phyloP scores from a whole-genome alignment of 331 rosid genomes.

The Erythrophleum ivorense region DNA sequence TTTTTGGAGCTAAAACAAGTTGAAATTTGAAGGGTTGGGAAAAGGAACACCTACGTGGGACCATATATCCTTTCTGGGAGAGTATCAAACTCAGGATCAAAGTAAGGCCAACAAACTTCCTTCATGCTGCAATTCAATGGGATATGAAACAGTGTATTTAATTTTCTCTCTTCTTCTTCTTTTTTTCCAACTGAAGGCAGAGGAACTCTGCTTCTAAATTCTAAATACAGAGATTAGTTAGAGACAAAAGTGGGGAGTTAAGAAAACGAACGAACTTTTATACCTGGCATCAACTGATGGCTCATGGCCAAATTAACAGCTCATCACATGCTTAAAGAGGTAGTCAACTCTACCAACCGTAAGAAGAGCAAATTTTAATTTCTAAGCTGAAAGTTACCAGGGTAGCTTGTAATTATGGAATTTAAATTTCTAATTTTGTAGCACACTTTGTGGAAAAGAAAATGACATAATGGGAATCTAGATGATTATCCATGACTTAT shows the following conservation, averaged over 20 bases:
- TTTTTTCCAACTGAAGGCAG: neutral
- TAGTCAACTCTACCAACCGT: neutral
- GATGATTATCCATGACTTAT: neutral
- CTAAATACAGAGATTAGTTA: neutral
- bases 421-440: constrained; percentile 9
- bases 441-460: neutral
- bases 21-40: neutral
- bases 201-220: neutral
- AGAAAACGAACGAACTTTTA: neutral
- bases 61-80: constrained; percentile 72
- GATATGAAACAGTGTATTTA: neutral
- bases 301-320: neutral
- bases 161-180: neutral
- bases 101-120: constrained; percentile 73
- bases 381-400: neutral
- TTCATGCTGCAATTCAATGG: constrained; percentile 54
- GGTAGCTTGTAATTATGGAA: neutral
- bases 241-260: neutral
- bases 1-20: neutral
- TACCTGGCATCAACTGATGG: neutral
- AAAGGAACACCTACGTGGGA: constrained; percentile 58
- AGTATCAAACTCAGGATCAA: constrained; percentile 76
- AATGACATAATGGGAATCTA: neutral
- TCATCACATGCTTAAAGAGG: constrained; percentile 31
- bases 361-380: neutral